phyloP scores from a whole-genome alignment of 108 stramenopile genomes.

The Cyclostephanos tholiformis region DNA sequence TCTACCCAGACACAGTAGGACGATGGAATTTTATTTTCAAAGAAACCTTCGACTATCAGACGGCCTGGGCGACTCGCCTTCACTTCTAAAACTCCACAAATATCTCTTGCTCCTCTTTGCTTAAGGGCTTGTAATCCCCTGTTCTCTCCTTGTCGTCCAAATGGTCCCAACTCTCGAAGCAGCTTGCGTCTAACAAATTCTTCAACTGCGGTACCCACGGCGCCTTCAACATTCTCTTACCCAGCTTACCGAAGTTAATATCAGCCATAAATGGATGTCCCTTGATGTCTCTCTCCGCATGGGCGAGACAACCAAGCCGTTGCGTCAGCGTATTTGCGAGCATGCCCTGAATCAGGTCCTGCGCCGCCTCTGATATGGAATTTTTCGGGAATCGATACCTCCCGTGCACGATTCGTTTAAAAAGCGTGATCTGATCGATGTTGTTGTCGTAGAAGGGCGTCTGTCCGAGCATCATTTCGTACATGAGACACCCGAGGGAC shows the following conservation, averaged over 20 bases:
- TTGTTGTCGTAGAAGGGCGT: conserved; percentile 80
- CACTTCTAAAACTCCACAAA: conserved; percentile 34
- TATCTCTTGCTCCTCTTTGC: conserved; percentile 32
- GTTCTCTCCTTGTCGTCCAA: conserved; percentile 41
- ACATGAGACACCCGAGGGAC: conserved; percentile 92
- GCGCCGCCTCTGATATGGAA: conserved; percentile 28
- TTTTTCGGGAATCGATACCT: conserved; percentile 57
- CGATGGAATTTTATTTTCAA: no score
- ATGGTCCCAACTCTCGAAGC: conserved; percentile 84
- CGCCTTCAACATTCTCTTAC: conserved; percentile 68
- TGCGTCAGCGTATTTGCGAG: conserved; percentile 57
- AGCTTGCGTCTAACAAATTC: conserved; percentile 84
- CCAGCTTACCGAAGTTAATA: conserved; percentile 65
- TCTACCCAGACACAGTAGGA: no score
- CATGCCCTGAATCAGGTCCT: conserved; percentile 68
- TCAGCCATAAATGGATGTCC: conserved; percentile 80
- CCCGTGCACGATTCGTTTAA: conserved; percentile 79
- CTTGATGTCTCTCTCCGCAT: conserved; percentile 74
- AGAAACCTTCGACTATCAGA: not conserved
- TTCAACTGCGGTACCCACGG: conserved; percentile 91
- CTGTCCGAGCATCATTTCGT: conserved; percentile 90
- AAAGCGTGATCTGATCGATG: conserved; percentile 75
- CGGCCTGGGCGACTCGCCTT: not conserved
- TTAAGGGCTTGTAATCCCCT: conserved; percentile 30
- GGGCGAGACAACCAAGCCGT: conserved; percentile 78